Percentiles rank a stretch among this genome's conserved stretches.
phyloP scores from a whole-genome alignment of 2,329 filamentous ascomycete genomes.

The Apiospora aurea region DNA sequence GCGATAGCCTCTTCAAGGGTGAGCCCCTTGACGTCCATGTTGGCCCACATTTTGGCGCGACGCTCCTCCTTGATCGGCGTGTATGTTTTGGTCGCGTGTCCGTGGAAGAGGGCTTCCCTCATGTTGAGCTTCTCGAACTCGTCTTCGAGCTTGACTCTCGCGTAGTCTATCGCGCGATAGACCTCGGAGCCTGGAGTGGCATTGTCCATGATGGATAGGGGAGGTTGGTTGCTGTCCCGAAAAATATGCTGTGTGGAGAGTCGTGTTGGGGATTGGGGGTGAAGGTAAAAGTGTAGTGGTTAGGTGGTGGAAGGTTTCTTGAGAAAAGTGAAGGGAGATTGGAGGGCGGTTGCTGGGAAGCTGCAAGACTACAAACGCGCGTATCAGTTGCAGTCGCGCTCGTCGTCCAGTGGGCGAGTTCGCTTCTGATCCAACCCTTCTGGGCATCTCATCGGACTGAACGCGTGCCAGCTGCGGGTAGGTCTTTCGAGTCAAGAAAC shows the following conservation, averaged over 20 bases:
- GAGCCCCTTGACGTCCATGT: not conserved
- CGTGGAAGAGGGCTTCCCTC: not conserved
- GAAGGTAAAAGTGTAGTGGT: not conserved
- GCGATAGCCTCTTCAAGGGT: not conserved
- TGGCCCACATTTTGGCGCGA: not conserved
- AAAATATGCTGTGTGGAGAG: too few species aligned
- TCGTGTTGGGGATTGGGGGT: too few species aligned
- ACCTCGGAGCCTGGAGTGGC: not conserved
- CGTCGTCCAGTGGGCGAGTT: not conserved
- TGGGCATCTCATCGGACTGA: not conserved
- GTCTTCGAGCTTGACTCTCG: not conserved
- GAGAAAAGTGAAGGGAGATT: not conserved
- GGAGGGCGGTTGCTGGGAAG: not conserved
- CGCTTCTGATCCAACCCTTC: not conserved
- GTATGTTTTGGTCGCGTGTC: not conserved
- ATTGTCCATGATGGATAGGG: not conserved
- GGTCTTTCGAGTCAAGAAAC: not conserved
- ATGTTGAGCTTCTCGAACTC: not conserved
- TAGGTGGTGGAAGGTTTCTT: not conserved
- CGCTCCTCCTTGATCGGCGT: not conserved
- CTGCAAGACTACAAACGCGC: not conserved
- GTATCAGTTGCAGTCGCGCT: not conserved
- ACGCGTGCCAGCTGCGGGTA: not conserved
- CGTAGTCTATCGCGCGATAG: not conserved
- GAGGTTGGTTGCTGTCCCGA: too few species aligned